Evolutionary conservation across 108 stramenopile species (phyloP).

Genomic region (Asterionellopsis glacialis): DNA sequence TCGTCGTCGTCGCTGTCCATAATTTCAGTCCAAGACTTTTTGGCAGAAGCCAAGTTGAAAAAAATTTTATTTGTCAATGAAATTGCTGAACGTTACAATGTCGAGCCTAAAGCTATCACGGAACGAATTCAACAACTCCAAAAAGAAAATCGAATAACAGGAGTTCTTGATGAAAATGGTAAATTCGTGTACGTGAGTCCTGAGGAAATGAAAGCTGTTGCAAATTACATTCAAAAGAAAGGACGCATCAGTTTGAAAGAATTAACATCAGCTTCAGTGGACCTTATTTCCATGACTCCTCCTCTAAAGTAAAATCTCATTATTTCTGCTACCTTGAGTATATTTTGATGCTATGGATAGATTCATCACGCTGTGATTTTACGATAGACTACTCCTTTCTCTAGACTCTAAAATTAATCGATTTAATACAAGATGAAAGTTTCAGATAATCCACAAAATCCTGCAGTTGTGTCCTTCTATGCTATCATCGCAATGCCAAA

Average conservation of each 20-base stretch:
- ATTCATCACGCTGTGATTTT: too few species aligned
- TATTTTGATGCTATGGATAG: too few species aligned
- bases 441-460: too few species aligned
- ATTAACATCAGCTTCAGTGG: neutral
- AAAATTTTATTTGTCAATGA: slow-evolving; percentile 21
- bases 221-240: neutral
- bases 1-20: too few species aligned
- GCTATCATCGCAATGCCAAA: too few species aligned
- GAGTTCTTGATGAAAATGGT: slow-evolving; percentile 17
- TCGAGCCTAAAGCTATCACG: slow-evolving; percentile 6
- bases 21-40: slow-evolving; percentile 35
- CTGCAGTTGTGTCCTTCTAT: too few species aligned
- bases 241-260: slow-evolving; percentile 3
- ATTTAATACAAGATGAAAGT: too few species aligned
- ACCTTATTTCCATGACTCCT: too few species aligned
- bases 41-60: slow-evolving; percentile 18
- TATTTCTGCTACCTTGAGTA: too few species aligned
- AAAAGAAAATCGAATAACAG: slow-evolving; percentile 19
- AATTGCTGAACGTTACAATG: slow-evolving; percentile 35
- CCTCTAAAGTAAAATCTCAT: too few species aligned
- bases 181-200: neutral
- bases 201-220: slow-evolving; percentile 6
- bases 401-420: too few species aligned
- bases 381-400: too few species aligned
- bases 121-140: slow-evolving; percentile 28